Conservation (phyloP, 139 green algal genomes). For the Closterium sp. region DNA sequence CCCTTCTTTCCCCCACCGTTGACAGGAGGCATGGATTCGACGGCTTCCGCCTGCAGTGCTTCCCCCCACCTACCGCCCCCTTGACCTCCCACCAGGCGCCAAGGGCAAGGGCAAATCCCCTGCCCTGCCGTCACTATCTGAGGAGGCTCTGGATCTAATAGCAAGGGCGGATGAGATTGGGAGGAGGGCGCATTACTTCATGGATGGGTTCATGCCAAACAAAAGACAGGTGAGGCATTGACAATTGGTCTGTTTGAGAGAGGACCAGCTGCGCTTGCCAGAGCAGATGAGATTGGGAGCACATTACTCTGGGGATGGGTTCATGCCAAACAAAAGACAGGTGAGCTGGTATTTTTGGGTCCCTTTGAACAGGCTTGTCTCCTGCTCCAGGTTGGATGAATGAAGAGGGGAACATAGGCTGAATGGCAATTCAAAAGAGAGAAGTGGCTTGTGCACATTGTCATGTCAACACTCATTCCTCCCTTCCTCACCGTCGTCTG, state of each 20-base stretch:
- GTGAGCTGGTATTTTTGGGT: not conserved
- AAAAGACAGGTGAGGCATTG: not conserved
- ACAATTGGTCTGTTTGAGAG: no score
- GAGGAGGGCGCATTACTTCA: not conserved
- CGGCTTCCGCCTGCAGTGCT: not conserved
- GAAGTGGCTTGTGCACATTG: not conserved
- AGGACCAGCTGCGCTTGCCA: no score
- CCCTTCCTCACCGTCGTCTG: not conserved
- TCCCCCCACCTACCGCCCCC: not conserved
- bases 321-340: no score
- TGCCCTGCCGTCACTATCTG: not conserved
- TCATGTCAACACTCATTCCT: not conserved
- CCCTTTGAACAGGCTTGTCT: no score
- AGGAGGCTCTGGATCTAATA: not conserved
- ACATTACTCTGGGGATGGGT: no score
- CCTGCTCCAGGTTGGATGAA: no score
- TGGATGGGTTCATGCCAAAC: slow-evolving; percentile 1
- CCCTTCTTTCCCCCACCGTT: not conserved
- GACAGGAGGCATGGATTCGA: not conserved
- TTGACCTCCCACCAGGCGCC: not conserved
- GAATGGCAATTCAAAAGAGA: not conserved
- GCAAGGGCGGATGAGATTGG: not conserved
- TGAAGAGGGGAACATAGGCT: not conserved
- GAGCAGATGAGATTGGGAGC: no score
- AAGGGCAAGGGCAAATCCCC: not conserved